Base-by-base conservation (phyloP, 2,329 filamentous ascomycete genomes). In the Monosporascus sp. region DNA sequence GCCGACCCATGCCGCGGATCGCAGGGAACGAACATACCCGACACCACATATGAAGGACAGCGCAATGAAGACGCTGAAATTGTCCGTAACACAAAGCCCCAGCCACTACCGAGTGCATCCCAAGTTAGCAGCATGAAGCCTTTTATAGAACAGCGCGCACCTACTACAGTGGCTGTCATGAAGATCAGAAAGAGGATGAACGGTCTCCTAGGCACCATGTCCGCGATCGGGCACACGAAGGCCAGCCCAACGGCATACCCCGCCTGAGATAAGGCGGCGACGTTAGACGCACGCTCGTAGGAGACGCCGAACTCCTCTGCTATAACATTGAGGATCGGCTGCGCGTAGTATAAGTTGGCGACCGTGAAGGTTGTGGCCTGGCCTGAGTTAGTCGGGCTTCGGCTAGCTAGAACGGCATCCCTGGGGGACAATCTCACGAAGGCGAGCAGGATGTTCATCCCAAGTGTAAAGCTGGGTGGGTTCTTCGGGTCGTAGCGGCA, bases 371-470 rank as follows among this genome's bases (percentile, higher is more conserved):
- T 77, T 2, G 68, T 68, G 37, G 72, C 70, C 71, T 67, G 36
- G 50, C 14, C 7, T 15, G 39, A 25, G 24, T 50, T 20, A 46
- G 18, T 36, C 9, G 18, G 45, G 31, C n/a, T 25, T 15, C 14
- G 41, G 6, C 3, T 35, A 8, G 20, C n/a, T 5, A 49, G 7
- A 25, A 3, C n/a, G 15, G 18, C 15, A 20, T n/a, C 24, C 25
- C 15, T 44, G 20, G 2, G 2, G 3, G 17, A 20, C 20, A 17
- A 15, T 5, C 70, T 58, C 60, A 79, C 87, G 62, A 87, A 78
- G 1, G 79, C 85, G 57, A 90, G 90, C 1, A 92, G 70, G 3
- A 90, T 66, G 62, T 92, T 92, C 65, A 89, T 73, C 3, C 75
- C 73, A 60, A 89, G 72, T 1, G 81, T 86, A 68, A 93, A 90